Evolutionary conservation across 805 yeast genomes (phyloP).

Genomic region (Sugiyamaella boreocaroliniensis): DNA sequence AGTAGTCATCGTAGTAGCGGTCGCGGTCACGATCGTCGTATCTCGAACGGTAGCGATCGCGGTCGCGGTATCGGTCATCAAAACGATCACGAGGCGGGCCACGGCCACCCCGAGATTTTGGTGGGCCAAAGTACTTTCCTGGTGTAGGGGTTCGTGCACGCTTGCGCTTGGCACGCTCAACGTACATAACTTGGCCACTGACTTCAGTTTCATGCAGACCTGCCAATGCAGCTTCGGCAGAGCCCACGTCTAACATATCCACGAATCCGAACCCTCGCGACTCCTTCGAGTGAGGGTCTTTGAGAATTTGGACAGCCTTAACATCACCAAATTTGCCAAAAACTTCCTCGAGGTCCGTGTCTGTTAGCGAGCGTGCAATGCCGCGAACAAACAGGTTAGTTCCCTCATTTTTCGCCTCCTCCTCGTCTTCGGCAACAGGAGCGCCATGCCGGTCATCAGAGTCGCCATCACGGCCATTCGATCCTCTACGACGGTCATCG

Average conservation of each 20-base stretch:
- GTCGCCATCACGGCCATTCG: constrained; percentile 4
- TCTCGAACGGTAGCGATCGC: constrained; percentile 16
- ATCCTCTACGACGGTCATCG: constrained; percentile 8
- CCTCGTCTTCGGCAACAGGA: constrained; percentile 15
- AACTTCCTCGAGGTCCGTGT: constrained; percentile 23
- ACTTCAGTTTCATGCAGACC: constrained; percentile 39
- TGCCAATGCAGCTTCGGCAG: constrained; percentile 40
- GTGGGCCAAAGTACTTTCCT: constrained; percentile 32
- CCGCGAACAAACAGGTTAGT: constrained; percentile 34
- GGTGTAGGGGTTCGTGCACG: constrained; percentile 35
- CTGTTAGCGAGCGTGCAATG: constrained; percentile 26
- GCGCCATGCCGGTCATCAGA: constrained; percentile 4
- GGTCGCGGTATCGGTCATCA: constrained; percentile 9
- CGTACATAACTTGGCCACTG: constrained; percentile 38
- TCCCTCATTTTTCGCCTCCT: constrained; percentile 28
- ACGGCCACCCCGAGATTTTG: constrained; percentile 20
- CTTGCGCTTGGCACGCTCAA: constrained; percentile 41
- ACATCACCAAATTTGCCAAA: constrained; percentile 28
- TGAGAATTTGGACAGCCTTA: constrained; percentile 35
- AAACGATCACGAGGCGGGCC: constrained; percentile 8
- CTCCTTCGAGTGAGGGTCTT: constrained; percentile 38
- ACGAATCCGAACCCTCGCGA: constrained; percentile 51
- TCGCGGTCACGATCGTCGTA: constrained; percentile 19
- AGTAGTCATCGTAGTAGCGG: constrained; percentile 15
- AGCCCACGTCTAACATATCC: constrained; percentile 36